These are phyloP conservation scores for Saccharomyces pastorianus DNA, from an alignment of 1,139 yeast species.

Conservation along the genomic window DNA sequence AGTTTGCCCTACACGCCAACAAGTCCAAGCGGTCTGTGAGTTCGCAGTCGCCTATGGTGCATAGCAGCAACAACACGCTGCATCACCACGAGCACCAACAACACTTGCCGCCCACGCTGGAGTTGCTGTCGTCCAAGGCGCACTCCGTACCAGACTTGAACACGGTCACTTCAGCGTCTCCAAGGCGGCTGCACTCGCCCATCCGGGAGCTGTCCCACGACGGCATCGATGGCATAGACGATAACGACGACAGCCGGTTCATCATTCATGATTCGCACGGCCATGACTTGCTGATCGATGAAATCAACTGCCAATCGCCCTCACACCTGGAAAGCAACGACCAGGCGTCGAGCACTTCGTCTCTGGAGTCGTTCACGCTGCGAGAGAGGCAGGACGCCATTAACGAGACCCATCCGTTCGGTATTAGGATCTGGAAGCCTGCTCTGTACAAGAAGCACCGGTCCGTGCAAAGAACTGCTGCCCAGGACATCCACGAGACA, in stretches of 20 bases:
- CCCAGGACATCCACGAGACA: constrained; percentile 85
- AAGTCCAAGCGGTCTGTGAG: constrained; percentile 14
- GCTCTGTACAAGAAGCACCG: constrained; percentile 88
- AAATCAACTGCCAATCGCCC: neutral
- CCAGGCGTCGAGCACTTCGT: constrained; percentile 46
- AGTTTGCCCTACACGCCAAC: constrained; percentile 33
- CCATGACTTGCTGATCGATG: neutral
- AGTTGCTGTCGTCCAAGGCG: neutral
- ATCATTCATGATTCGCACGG: neutral
- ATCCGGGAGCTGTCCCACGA: constrained; percentile 4
- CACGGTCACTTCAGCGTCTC: neutral
- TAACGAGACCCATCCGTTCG: constrained; percentile 93
- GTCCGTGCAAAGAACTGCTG: constrained; percentile 86
- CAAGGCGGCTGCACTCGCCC: neutral
- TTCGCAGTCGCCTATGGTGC: constrained; percentile 4
- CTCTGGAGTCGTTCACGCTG: constrained; percentile 78
- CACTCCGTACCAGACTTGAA: neutral
- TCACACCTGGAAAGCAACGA: constrained; percentile 17
- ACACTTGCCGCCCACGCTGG: neutral
- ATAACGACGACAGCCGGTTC: constrained; percentile 29
- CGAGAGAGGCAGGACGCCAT: constrained; percentile 93
- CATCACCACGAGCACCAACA: neutral
- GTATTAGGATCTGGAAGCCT: constrained; percentile 97
- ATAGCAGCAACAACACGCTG: neutral
- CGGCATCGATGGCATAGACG: constrained; percentile 21